These are phyloP conservation scores for Aspergillus ostianus DNA, from an alignment of 495 filamentous ascomycete species.

Conservation along the genomic window DNA sequence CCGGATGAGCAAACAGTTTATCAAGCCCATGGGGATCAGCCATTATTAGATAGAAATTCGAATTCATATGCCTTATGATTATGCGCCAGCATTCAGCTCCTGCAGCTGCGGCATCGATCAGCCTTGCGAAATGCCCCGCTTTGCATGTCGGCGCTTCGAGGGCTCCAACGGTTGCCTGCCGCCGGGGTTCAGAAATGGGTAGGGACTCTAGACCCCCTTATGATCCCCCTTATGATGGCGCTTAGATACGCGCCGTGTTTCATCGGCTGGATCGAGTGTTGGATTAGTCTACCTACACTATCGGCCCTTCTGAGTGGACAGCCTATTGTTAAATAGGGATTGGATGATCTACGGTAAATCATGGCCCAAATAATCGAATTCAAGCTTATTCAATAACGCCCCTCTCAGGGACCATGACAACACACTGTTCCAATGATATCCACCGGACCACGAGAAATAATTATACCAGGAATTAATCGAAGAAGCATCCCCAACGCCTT, in stretches of 20 bases:
- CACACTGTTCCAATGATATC: not conserved
- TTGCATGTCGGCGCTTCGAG: constrained; percentile 9
- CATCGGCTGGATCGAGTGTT: not conserved
- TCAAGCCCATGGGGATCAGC: not conserved
- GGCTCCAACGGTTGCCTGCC: not conserved
- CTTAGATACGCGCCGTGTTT: not conserved
- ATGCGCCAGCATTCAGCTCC: not conserved
- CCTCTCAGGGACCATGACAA: not conserved
- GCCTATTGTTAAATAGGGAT: not conserved
- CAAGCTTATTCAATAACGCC: not conserved
- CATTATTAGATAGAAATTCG: not conserved
- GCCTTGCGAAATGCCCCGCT: constrained; percentile 10
- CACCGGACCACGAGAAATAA: not conserved
- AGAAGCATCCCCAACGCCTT: constrained; percentile 29
- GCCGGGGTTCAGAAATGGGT: too few species aligned
- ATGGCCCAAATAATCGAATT: not conserved
- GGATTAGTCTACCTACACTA: too few species aligned
- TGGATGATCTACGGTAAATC: not conserved
- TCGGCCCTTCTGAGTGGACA: not conserved
- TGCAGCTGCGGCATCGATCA: not conserved
- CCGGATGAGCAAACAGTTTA: not conserved
- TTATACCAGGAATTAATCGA: not conserved
- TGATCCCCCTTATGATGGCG: too few species aligned
- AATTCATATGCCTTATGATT: not conserved
- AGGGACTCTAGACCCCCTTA: not conserved